Evolutionary conservation across 352 stramenopile species (phyloP).

Genomic region (Pythium chondricola): DNA sequence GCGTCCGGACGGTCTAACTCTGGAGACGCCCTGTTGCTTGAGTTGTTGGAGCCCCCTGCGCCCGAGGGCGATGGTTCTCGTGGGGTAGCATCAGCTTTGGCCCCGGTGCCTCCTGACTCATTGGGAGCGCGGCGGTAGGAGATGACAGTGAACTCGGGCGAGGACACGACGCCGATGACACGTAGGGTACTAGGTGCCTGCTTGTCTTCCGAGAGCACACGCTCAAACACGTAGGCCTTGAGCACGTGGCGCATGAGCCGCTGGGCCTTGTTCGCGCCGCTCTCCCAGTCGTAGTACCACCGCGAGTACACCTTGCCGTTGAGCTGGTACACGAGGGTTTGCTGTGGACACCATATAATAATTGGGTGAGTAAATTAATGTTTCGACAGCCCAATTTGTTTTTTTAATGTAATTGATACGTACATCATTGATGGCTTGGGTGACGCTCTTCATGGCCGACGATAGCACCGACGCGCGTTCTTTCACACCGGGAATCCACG

Average conservation of each 20-base stretch:
- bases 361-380: no score
- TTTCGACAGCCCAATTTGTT: no score
- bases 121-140: constrained; percentile 54
- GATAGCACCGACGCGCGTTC: constrained; percentile 32
- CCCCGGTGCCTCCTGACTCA: constrained; percentile 10
- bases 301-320: constrained; percentile 37
- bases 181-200: constrained; percentile 28
- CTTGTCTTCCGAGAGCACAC: constrained; percentile 11
- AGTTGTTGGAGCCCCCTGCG: not conserved
- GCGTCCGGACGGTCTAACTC: not conserved
- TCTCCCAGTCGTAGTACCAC: constrained; percentile 47
- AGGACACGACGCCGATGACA: constrained; percentile 40
- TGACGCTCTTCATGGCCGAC: constrained; percentile 13
- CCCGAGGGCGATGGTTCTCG: constrained; percentile 10
- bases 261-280: constrained; percentile 33
- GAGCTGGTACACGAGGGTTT: constrained; percentile 29
- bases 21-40: no score
- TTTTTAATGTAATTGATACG: no score
- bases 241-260: constrained; percentile 39
- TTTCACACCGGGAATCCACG: constrained; percentile 46
- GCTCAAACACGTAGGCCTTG: constrained; percentile 36
- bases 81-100: constrained; percentile 13
- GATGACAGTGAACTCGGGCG: constrained; percentile 63
- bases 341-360: no score
- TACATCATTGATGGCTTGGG: constrained; percentile 12